These are phyloP conservation scores for Trichocomaceae sp. DNA, from an alignment of 2,329 filamentous ascomycete species.

Conservation along the genomic window DNA sequence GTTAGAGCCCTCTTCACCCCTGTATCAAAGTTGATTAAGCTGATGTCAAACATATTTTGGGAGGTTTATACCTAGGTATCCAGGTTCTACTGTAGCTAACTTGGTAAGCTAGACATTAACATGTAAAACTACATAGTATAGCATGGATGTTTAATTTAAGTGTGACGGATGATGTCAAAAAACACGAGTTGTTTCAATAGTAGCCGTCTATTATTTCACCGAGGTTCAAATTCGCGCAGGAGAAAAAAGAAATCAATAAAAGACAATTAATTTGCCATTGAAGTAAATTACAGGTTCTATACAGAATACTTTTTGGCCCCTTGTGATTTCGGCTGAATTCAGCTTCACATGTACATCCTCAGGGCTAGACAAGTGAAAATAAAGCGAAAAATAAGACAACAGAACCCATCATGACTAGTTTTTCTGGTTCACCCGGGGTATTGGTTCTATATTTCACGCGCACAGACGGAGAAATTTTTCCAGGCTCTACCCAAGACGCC, in stretches of 20 bases:
- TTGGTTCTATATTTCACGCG: constrained; percentile 4
- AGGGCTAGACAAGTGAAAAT: neutral
- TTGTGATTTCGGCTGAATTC: neutral
- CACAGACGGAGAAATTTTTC: constrained; percentile 5
- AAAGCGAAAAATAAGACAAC: neutral
- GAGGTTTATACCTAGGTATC: no score
- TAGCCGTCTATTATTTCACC: neutral
- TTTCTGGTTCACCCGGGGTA: neutral
- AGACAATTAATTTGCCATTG: neutral
- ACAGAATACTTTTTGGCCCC: neutral
- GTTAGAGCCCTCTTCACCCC: no score
- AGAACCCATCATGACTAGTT: neutral
- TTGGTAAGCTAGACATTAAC: neutral
- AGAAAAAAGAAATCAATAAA: neutral
- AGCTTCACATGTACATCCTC: neutral
- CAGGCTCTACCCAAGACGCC: neutral
- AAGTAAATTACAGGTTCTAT: neutral
- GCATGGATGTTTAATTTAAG: neutral
- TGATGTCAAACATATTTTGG: no score
- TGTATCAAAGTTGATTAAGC: no score
- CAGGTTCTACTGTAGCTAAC: no score
- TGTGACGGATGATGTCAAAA: neutral
- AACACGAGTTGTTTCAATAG: neutral
- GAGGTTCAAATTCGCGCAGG: neutral
- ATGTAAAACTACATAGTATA: neutral